Base-by-base conservation (phyloP, 805 yeast genomes). In the Kuraishia cidri region DNA sequence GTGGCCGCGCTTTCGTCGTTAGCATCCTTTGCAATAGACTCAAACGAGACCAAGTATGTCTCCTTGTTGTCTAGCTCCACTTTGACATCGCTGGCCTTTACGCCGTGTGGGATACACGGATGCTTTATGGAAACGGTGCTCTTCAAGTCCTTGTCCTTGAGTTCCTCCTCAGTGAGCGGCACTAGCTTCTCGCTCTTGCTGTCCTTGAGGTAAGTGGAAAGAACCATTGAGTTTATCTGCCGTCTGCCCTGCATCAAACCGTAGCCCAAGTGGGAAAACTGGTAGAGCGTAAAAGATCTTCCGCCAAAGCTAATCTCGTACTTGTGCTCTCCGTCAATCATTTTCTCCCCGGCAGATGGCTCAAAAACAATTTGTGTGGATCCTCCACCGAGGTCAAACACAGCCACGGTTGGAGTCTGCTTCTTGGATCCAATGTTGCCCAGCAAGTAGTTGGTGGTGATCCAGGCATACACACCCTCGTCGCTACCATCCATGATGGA, bases 401-500 rank as follows among this genome's bases (percentile, higher is more conserved):
- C 95, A 15, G 97, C 98, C 31, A 94, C 95, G 9, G 98, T 92
- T 20, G 95, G 87, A 17, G 61, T 54, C 56, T 79, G 80, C 26
- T 73, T 78, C 15, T 75, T 55, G n/a, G 67, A 53, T 11, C 97
- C 98, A 54, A 92, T 90, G 62, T 90, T 92, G 26, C 97, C 97
- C 45, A 90, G 69, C 43, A 92, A 64, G 56, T 79, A 92, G 62
- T 92, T 92, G 32, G 96, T 79, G 18, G 99, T 92, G 56, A 92
- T 82, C 99, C 99, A 92, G 1, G 98, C 98, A 52, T 76, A 92
- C 6, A 92, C 97, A 56, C 98, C 99, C 65, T 94, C 98, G 46
- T 90, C 95, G 38, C 77, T 79, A 44, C 98, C 98, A 38, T 82
- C 87, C 97, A 92, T 90, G 50, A 92, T 84, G 8, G 88, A 69